Base-by-base conservation (phyloP, 2,329 filamentous ascomycete species). In the Decorospora gaudefroyi region DNA sequence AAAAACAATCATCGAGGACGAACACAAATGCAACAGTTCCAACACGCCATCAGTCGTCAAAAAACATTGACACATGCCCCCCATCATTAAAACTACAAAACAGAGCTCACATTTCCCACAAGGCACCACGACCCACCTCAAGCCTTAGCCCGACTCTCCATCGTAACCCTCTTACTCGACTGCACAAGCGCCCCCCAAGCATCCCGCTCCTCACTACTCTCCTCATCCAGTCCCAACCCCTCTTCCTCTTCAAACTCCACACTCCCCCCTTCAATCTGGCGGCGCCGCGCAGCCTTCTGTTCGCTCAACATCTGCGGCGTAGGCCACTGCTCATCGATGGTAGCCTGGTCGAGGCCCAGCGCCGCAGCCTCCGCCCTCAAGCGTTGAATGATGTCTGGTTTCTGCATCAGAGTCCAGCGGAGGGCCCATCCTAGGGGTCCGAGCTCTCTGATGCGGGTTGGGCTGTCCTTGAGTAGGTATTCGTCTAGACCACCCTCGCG, bases 391-490 rank as follows among this genome's bases (percentile, higher is more conserved):
- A 95, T 80, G 13, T 74, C 73, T 1, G 77, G 74, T 4, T 84
- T 90, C 74, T 92, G 88, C 85, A 96, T 90, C 49, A 99, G 77
- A 51, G 88, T 81, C 88, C 90, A 96, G 54, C 93, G 78, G 63
- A 99, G 74, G 59, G 85, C 83, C 93, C 93, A 99, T 5, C 93
- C 93, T 55, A 86, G 86, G 38, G 92, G 84, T 4, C 93, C 93
- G 44, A 99, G 77, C 71, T 96, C 89, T 75, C 85, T 88, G 65
- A 97, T 79, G 53, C 93, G 81, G 27, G 78, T 80, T 11, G 86
- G 76, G 73, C 90, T 93, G 68, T 84, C 81, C 57, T 90, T 90
- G 28, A 96, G 77, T 31, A 99, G 77, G 74, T 99, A 99, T 64
- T 90, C 84, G 71, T 99, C 93, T 53, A 99, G 78, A 6, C 93